A percentile compares a stretch with the other conserved stretches of the same genome.
These are phyloP conservation scores for Gamarada debralockiae DNA, from an alignment of 495 filamentous ascomycete species.

Conservation along the genomic window DNA sequence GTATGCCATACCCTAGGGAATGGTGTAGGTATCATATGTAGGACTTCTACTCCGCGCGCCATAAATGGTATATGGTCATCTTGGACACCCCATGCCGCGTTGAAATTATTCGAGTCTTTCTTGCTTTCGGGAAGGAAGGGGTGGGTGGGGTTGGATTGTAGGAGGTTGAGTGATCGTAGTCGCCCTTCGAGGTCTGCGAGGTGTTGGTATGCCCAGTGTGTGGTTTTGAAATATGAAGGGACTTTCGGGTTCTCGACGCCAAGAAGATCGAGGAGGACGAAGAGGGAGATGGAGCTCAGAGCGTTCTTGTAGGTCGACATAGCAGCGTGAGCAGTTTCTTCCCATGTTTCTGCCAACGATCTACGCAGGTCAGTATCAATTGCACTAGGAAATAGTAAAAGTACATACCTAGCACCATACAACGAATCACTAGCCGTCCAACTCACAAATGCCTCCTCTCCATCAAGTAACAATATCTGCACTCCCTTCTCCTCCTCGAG, in stretches of 20 bases:
- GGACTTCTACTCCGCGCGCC: slow-evolving; percentile 73
- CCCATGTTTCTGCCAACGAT: slow-evolving; percentile 73
- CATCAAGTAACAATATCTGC: slow-evolving; percentile 87
- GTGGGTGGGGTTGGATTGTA: slow-evolving; percentile 11
- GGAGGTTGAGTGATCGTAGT: slow-evolving; percentile 44
- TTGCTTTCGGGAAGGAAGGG: slow-evolving; percentile 46
- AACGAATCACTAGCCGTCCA: slow-evolving; percentile 82
- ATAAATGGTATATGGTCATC: slow-evolving; percentile 95
- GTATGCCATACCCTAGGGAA: slow-evolving; percentile 90
- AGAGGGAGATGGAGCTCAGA: slow-evolving; percentile 76
- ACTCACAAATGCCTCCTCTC: slow-evolving; percentile 81
- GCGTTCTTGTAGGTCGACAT: slow-evolving; percentile 69
- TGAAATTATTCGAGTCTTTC: slow-evolving; percentile 47
- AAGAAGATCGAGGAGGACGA: slow-evolving; percentile 90
- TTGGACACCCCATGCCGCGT: slow-evolving; percentile 46
- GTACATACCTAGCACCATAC: slow-evolving; percentile 71
- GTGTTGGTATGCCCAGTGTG: slow-evolving; percentile 87
- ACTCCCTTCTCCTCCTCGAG: slow-evolving; percentile 74
- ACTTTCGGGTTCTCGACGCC: slow-evolving; percentile 67
- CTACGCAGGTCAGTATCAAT: slow-evolving; percentile 28
- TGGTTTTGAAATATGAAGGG: slow-evolving; percentile 77
- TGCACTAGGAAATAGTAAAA: neutral
- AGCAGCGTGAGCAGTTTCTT: slow-evolving; percentile 57
- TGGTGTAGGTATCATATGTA: slow-evolving; percentile 80
- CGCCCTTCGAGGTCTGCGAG: slow-evolving; percentile 67